phyloP scores from a whole-genome alignment of 116 monocot genomes.

The Zostera marina region DNA sequence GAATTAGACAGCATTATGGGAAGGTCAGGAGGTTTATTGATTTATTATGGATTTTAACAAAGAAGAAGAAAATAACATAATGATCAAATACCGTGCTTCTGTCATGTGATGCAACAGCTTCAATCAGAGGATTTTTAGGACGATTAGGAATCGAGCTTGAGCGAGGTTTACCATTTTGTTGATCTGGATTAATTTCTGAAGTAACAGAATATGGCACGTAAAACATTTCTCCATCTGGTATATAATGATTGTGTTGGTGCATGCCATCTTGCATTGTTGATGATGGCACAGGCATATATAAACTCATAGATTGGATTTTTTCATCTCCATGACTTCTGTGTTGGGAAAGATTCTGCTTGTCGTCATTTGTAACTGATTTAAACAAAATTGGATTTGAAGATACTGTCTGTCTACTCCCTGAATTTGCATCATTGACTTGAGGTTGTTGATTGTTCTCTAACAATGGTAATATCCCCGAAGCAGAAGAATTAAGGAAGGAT shows the following conservation, averaged over 20 bases:
- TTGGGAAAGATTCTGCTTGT: constrained; percentile 7
- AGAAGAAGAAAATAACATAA: neutral
- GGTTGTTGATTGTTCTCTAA: constrained; percentile 1
- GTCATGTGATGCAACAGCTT: constrained; percentile 75
- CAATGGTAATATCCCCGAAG: neutral
- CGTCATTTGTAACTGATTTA: constrained; percentile 11
- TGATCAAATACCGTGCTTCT: constrained; percentile 45
- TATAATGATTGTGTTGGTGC: constrained; percentile 19
- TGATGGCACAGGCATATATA: constrained; percentile 12
- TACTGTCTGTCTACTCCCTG: constrained; percentile 8
- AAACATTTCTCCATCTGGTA: constrained; percentile 18
- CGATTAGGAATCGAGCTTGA: constrained; percentile 42
- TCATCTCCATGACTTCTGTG: constrained; percentile 19
- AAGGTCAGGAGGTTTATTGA: neutral
- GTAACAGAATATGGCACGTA: constrained; percentile 11
- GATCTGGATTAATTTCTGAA: constrained; percentile 23
- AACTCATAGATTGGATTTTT: constrained; percentile 18
- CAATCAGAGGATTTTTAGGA: constrained; percentile 69
- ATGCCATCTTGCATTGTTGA: constrained; percentile 11
- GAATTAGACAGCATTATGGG: neutral
- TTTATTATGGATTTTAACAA: neutral
- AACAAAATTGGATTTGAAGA: constrained; percentile 14
- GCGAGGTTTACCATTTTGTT: constrained; percentile 14
- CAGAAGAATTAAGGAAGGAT: constrained; percentile 1
- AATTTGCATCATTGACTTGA: constrained; percentile 5